A percentile compares a stretch with the other conserved stretches of the same genome.
These are phyloP conservation scores for Elasticomyces elasticus DNA, from an alignment of 495 filamentous ascomycete genomes.

Conservation along the genomic window DNA sequence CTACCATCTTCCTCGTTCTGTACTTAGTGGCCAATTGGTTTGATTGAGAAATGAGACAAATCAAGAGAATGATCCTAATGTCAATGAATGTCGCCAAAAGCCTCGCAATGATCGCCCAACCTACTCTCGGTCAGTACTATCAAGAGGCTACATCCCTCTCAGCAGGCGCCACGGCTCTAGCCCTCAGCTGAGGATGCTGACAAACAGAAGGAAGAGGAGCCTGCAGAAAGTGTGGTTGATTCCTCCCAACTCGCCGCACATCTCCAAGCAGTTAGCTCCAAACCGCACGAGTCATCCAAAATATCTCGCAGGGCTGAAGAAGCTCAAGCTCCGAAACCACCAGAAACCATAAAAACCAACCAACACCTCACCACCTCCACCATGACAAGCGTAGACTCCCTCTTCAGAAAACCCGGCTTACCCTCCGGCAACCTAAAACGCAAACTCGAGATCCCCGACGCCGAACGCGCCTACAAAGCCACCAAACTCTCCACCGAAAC, in stretches of 20 bases:
- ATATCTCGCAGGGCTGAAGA: not conserved
- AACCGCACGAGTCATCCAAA: no score
- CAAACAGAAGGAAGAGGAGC: no score
- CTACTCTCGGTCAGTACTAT: no score
- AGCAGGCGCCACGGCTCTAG: no score
- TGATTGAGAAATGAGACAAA: not conserved
- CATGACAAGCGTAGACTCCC: constrained; percentile 37
- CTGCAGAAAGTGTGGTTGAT: no score
- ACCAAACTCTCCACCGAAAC: constrained; percentile 56
- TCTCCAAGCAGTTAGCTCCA: no score
- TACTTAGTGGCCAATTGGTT: no score
- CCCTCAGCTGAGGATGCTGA: no score
- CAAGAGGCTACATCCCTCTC: no score
- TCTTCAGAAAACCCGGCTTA: constrained; percentile 32
- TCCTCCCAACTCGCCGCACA: no score
- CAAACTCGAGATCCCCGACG: constrained; percentile 32
- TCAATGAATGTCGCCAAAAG: not conserved
- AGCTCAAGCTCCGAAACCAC: not conserved
- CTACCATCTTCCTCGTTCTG: not conserved
- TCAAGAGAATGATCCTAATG: not conserved
- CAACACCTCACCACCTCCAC: not conserved
- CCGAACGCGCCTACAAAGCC: constrained; percentile 67
- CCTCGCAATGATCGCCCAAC: no score
- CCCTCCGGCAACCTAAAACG: constrained; percentile 28
- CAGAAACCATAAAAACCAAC: not conserved